These are phyloP conservation scores for Gentiana straminea DNA, from an alignment of 257 asterid genomes.

Conservation along the genomic window DNA sequence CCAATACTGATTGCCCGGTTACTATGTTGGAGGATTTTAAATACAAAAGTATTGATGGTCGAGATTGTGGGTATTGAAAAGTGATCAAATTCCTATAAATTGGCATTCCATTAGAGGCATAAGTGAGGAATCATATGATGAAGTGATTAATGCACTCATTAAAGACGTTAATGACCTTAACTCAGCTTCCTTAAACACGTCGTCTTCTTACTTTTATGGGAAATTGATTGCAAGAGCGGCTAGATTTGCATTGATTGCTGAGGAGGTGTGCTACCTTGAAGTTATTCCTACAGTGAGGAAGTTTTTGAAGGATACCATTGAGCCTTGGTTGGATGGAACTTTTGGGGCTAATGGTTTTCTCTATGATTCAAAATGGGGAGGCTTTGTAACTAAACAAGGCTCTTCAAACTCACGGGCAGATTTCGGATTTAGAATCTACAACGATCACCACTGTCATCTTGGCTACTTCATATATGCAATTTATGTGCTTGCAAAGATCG, in stretches of 20 bases:
- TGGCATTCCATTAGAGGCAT: conserved; percentile 85
- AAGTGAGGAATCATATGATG: conserved; percentile 42
- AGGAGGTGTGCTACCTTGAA: conserved; percentile 54
- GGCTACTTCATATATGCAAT: conserved; percentile 85
- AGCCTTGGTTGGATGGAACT: conserved; percentile 88
- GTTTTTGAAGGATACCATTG: conserved; percentile 67
- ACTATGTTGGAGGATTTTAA: conserved; percentile 56
- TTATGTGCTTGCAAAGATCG: conserved; percentile 85
- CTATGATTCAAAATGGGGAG: conserved; percentile 86
- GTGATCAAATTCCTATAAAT: conserved; percentile 62
- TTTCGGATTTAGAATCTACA: conserved; percentile 79
- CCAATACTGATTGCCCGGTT: conserved; percentile 25
- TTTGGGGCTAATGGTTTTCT: conserved; percentile 65
- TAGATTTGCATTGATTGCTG: conserved; percentile 85
- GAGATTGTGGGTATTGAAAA: conserved; percentile 71
- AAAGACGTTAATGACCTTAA: conserved; percentile 61
- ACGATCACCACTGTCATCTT: conserved; percentile 79
- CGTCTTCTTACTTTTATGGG: conserved; percentile 72
- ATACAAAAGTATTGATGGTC: conserved; percentile 75
- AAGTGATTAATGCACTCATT: conserved; percentile 43
- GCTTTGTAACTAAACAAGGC: conserved; percentile 75
- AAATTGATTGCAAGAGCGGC: conserved; percentile 91
- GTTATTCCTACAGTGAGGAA: conserved; percentile 53
- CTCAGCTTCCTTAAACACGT: conserved; percentile 35
- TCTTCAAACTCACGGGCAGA: conserved; percentile 70